These are phyloP conservation scores for Venturiaceae sp. DNA, from an alignment of 2,329 filamentous ascomycete genomes.

Conservation along the genomic window DNA sequence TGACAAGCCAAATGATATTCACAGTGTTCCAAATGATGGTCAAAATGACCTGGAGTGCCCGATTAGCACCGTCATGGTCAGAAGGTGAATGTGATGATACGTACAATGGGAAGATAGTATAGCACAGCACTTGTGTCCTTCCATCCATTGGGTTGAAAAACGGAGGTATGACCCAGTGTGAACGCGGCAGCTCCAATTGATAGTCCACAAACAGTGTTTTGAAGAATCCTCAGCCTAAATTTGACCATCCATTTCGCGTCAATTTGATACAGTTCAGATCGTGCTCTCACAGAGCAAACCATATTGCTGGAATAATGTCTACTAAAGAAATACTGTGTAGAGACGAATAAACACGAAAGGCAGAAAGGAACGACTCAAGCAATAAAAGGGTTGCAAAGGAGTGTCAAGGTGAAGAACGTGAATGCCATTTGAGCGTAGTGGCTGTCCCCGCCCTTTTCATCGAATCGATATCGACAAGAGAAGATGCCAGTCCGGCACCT, in stretches of 20 bases:
- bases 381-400: neutral
- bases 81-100: neutral
- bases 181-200: neutral
- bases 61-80: neutral
- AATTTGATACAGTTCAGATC: neutral
- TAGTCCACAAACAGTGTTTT: neutral
- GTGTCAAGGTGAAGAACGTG: neutral
- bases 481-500: neutral
- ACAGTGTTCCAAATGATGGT: neutral
- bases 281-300: neutral
- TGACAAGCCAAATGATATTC: neutral
- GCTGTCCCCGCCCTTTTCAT: neutral
- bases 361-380: neutral
- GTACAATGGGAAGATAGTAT: neutral
- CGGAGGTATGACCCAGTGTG: neutral
- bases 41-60: neutral
- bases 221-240: neutral
- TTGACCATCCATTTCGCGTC: neutral
- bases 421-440: neutral
- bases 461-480: neutral
- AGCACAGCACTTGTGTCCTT: neutral
- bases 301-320: neutral
- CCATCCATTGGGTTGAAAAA: neutral
- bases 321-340: neutral
- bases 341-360: neutral